Percentiles rank a stretch among this genome's conserved stretches.
Evolutionary conservation across 495 filamentous ascomycete genomes (phyloP).

Genomic region (Filosporella fistucella): DNA sequence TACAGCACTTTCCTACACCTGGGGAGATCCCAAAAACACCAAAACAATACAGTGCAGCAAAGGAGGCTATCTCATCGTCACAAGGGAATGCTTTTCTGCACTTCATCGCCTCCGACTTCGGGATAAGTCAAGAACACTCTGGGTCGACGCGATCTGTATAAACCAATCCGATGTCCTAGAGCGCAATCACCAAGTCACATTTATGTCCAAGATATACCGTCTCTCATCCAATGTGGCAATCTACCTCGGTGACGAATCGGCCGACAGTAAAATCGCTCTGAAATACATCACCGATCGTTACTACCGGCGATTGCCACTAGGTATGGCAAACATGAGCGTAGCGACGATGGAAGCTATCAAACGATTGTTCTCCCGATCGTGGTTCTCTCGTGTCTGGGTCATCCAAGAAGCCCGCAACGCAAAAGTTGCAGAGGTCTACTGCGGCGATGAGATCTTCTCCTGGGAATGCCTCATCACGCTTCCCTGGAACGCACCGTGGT

Average conservation of each 20-base stretch:
- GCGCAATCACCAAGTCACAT: constrained; percentile 26
- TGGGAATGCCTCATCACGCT: no score
- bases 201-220: constrained; percentile 29
- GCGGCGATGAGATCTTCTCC: no score
- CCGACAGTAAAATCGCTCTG: constrained; percentile 3
- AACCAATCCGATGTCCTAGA: constrained; percentile 28
- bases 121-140: constrained; percentile 18
- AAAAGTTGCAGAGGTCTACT: no score
- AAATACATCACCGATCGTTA: no score
- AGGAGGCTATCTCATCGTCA: no score
- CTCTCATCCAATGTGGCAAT: constrained; percentile 19
- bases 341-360: no score
- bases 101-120: constrained; percentile 23
- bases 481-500: no score
- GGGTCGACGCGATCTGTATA: constrained; percentile 33
- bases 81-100: no score
- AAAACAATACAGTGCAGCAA: not conserved
- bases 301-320: no score
- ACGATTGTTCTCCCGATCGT: not conserved
- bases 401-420: no score
- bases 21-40: not conserved
- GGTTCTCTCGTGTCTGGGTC: constrained; percentile 20
- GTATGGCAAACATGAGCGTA: no score
- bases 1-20: not conserved
- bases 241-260: constrained; percentile 25